These are phyloP conservation scores for Mortierella sp. DNA, from an alignment of 371 early-diverging fungal genomes.

Conservation along the genomic window DNA sequence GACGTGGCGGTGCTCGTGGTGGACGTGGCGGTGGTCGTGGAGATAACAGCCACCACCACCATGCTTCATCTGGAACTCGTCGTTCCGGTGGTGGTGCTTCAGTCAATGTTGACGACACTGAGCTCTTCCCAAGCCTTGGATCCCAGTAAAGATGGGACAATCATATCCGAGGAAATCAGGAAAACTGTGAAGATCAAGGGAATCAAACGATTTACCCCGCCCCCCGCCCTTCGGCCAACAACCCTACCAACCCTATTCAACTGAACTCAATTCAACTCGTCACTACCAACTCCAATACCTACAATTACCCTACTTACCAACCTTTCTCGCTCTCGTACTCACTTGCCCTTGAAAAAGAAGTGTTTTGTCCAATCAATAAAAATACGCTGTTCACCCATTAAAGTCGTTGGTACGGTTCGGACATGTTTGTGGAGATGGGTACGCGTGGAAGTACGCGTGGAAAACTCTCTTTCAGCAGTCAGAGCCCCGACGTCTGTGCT, in stretches of 20 bases:
- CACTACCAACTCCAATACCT: background rate
- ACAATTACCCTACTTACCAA: background rate
- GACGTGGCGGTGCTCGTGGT: constrained; percentile 58
- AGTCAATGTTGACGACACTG: constrained; percentile 78
- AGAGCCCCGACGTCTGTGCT: no score
- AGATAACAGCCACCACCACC: constrained; percentile 29
- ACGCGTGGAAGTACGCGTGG: no score
- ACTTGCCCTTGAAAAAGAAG: background rate
- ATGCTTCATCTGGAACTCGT: constrained; percentile 59
- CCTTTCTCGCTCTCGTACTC: no score
- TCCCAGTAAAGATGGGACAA: constrained; percentile 59
- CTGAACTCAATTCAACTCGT: background rate
- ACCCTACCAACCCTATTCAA: background rate
- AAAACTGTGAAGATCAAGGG: background rate
- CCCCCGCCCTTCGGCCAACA: background rate
- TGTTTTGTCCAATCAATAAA: constrained; percentile 6
- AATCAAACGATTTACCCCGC: background rate
- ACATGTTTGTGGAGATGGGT: no score
- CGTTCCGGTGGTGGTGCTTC: constrained; percentile 58
- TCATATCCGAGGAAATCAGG: background rate
- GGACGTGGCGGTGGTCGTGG: constrained; percentile 54
- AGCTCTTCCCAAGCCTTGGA: constrained; percentile 86
- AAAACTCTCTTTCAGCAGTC: no score
- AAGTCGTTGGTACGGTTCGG: background rate
- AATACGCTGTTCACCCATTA: background rate